Evolutionary conservation across 2,329 filamentous ascomycete species (phyloP), one percentile per base, ranked within the genome.

Genomic region (Colletotrichum chlorophyti): DNA sequence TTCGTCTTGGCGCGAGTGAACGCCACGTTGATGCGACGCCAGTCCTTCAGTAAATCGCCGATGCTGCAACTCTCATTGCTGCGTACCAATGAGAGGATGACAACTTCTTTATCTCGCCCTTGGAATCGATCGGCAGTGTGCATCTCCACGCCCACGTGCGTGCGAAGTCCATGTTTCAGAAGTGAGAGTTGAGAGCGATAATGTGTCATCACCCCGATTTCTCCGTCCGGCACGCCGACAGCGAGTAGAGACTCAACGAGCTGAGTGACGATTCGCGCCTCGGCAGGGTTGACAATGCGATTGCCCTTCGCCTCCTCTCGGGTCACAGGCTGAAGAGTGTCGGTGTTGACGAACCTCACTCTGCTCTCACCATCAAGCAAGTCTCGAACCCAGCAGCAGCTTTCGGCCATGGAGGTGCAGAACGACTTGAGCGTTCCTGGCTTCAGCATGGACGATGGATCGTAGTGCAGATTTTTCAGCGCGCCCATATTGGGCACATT

Each of bases 61-160:
- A 99, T 93, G 46, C 83, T 86, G 62, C 88, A 86, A 1, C 84
- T 83, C 19, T 93, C 87, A 67, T 99, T 99, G 70, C 87, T 94
- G 26, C 95, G 85, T 12, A 98, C 95, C 26, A 96, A 88, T 53
- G 87, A 91, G 8, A 99, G 83, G 12, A 99, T 85, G 1, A 98
- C 85, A 3, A 96, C 88, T 69, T 97, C 93, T 71, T 99, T 99
- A 75, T 99, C 95, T 9, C 95, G 86, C 6, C 95, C 95, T 72
- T 99, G 95, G 73, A 97, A 99, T 40, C 94, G 92, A 74, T 99
- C 95, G 3, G 95, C 93, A 0, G 95, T 98, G 74, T 99, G 93
- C 83, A 98, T 93, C 74, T 99, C 95, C 2, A 99, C 87, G 2
- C 84, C 83, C 0, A 79, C 55, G 65, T 81, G 74, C 37, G 76